Percentiles rank a stretch among this genome's conserved stretches.
These are phyloP conservation scores for Amanita polypyramis DNA, from an alignment of 768 basidiomycete genomes.

Conservation along the genomic window DNA sequence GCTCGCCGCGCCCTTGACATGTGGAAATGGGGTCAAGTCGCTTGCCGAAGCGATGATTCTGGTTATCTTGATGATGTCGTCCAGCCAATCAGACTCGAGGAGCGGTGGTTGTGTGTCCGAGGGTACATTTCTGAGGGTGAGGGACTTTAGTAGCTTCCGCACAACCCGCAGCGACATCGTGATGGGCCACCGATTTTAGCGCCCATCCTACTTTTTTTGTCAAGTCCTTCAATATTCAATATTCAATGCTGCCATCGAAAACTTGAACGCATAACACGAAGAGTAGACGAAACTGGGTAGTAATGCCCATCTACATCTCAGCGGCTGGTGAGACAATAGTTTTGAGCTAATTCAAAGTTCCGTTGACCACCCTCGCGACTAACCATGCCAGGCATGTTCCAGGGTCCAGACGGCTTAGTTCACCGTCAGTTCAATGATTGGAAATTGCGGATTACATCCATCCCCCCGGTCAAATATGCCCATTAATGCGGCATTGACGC, in stretches of 20 bases:
- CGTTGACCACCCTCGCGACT: too few species aligned
- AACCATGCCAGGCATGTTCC: neutral
- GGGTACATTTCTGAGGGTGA: neutral
- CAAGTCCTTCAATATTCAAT: too few species aligned
- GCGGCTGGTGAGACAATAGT: too few species aligned
- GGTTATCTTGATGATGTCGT: neutral
- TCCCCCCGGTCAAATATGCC: neutral
- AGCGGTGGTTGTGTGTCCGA: neutral
- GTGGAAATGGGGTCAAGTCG: constrained; percentile 1
- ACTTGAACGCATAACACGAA: too few species aligned
- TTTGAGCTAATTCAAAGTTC: too few species aligned
- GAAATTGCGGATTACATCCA: neutral
- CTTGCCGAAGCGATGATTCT: neutral
- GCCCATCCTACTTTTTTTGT: too few species aligned
- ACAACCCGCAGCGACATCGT: neutral
- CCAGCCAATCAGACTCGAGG: neutral
- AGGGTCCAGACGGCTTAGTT: neutral
- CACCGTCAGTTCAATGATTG: neutral
- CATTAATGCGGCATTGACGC: neutral
- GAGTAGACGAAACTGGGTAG: too few species aligned
- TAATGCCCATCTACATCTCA: too few species aligned
- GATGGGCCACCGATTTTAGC: neutral
- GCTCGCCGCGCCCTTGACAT: neutral
- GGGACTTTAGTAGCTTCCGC: neutral
- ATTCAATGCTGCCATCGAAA: too few species aligned